Conservation (phyloP, 2,329 filamentous ascomycete genomes). For the Hypocrella siamensis region DNA sequence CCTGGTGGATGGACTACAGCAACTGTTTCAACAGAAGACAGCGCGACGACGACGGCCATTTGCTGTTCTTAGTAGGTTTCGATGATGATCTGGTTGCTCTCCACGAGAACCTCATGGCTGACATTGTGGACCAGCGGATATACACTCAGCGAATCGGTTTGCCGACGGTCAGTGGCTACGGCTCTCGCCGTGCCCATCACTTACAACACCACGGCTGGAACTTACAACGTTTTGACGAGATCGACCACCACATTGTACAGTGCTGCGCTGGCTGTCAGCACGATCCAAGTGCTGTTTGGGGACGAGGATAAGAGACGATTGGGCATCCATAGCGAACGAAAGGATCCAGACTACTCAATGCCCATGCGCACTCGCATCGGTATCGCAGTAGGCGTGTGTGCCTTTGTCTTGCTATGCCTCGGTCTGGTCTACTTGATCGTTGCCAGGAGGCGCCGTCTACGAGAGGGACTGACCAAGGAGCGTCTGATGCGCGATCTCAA, state of each 20-base stretch:
- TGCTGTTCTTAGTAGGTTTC: slow-evolving; percentile 24
- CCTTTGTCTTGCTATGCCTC: slow-evolving; percentile 14
- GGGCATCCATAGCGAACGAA: slow-evolving; percentile 17
- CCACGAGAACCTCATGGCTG: not conserved
- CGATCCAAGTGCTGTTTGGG: slow-evolving; percentile 20
- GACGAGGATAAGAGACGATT: slow-evolving; percentile 18
- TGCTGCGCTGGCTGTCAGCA: slow-evolving; percentile 21
- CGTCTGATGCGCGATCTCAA: slow-evolving; percentile 4
- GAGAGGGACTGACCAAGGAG: slow-evolving; percentile 6
- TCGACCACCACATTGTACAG: slow-evolving; percentile 21
- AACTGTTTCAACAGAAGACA: slow-evolving; percentile 12
- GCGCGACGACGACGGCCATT: slow-evolving; percentile 21
- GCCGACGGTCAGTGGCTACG: slow-evolving; percentile 18
- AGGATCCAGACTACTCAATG: slow-evolving; percentile 7
- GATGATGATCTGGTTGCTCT: not conserved
- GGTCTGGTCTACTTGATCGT: slow-evolving; percentile 11
- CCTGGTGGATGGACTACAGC: slow-evolving; percentile 24
- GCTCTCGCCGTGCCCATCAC: slow-evolving; percentile 20
- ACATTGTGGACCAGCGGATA: slow-evolving; percentile 15
- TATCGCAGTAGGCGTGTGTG: slow-evolving; percentile 17
- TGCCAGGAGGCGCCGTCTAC: slow-evolving; percentile 9
- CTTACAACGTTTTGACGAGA: slow-evolving; percentile 17
- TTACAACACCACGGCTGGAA: slow-evolving; percentile 18
- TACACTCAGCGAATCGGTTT: slow-evolving; percentile 15
- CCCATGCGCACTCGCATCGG: slow-evolving; percentile 17